Conservation (phyloP, 768 basidiomycete genomes). For the Hirschioporus abietinus region DNA sequence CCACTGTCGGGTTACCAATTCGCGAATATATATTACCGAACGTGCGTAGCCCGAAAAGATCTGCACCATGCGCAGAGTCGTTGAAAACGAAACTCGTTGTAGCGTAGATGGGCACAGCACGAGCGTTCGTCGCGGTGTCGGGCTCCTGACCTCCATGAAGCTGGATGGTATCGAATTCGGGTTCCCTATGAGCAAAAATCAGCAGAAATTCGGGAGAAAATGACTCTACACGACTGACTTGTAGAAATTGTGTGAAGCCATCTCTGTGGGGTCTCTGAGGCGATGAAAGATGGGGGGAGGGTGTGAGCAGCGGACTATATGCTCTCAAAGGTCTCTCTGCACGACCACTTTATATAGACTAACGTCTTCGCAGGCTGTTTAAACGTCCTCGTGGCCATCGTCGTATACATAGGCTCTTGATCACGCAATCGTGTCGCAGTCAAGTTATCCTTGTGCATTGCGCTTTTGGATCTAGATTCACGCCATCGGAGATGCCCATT, state of each 20-base stretch:
- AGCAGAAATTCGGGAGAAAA: background rate
- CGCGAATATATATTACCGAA: constrained; percentile 63
- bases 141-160: constrained; percentile 69
- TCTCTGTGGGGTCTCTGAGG: background rate
- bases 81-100: constrained; percentile 72
- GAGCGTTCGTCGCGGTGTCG: constrained; percentile 62
- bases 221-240: background rate
- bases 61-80: constrained; percentile 68
- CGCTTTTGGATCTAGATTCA: background rate
- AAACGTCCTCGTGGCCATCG: background rate
- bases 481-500: background rate
- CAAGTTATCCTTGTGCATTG: background rate
- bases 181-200: constrained; percentile 25
- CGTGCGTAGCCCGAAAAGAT: constrained; percentile 52
- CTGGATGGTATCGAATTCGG: constrained; percentile 78
- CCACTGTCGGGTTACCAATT: constrained; percentile 69
- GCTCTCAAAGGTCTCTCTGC: background rate
- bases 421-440: background rate
- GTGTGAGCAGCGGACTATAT: background rate
- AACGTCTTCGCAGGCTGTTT: background rate
- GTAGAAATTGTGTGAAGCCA: constrained; percentile 2
- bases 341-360: background rate
- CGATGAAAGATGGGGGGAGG: background rate
- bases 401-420: background rate
- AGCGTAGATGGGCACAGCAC: constrained; percentile 76